phyloP scores from a whole-genome alignment of 2,329 filamentous ascomycete species.

The Periconia sp. region DNA sequence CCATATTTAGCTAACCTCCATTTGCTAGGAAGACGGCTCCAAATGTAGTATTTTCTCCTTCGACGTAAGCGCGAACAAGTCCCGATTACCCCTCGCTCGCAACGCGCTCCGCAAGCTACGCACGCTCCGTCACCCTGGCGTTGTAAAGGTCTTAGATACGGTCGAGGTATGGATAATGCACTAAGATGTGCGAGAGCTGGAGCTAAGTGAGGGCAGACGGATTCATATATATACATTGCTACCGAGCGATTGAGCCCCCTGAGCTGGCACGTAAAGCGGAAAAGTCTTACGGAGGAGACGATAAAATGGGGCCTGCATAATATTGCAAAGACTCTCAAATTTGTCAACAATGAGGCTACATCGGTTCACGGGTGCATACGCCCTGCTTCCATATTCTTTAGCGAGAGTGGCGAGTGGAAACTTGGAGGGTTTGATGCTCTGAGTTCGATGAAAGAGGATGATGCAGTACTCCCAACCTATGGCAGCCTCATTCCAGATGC shows the following conservation, averaged over 20 bases:
- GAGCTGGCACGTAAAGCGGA: conserved; percentile 87
- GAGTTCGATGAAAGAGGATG: conserved; percentile 94
- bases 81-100: conserved; percentile 82
- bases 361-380: conserved; percentile 90
- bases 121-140: conserved; percentile 90
- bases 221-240: conserved; percentile 93
- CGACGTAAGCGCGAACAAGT: conserved; percentile 81
- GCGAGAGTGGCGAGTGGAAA: conserved; percentile 98
- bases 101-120: conserved; percentile 94
- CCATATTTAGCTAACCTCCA: conserved; percentile 24
- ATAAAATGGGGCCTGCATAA: conserved; percentile 95
- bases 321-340: conserved; percentile 91
- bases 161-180: conserved; percentile 70
- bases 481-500: conserved; percentile 88
- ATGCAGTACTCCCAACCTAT: conserved; percentile 90
- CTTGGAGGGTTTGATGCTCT: conserved; percentile 91
- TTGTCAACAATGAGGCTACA: conserved; percentile 91
- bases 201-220: conserved; percentile 66
- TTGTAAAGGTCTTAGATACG: conserved; percentile 92
- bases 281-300: conserved; percentile 87
- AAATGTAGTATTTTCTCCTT: conserved; percentile 98
- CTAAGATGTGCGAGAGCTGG: neutral
- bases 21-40: conserved; percentile 81
- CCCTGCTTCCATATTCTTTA: conserved; percentile 86
- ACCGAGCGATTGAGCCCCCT: conserved; percentile 89